A percentile compares a stretch with the other conserved stretches of the same genome.
Conservation (phyloP, 148 eudicot genomes). For the Nyssa sinensis region DNA sequence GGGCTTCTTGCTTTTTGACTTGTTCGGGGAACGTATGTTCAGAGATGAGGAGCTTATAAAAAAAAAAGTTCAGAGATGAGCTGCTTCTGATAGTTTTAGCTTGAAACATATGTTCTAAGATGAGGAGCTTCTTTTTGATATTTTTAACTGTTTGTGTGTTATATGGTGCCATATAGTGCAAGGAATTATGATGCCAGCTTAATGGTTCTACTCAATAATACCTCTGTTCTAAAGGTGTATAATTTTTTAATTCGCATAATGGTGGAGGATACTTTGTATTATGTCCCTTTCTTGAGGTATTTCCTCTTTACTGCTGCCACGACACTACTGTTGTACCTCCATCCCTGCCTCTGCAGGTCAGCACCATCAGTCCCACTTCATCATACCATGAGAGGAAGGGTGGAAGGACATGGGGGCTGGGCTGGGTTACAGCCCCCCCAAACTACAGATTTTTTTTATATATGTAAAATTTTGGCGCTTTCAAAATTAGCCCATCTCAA, state of each 20-base stretch:
- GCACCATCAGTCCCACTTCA: not conserved
- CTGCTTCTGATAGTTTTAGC: too few species aligned
- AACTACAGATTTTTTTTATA: too few species aligned
- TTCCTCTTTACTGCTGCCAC: not conserved
- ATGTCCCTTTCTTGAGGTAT: not conserved
- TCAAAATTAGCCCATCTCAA: too few species aligned
- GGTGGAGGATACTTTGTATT: not conserved
- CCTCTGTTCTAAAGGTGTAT: not conserved
- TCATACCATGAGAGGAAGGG: not conserved
- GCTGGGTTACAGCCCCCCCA: too few species aligned
- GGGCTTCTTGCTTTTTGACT: not conserved
- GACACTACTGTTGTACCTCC: not conserved
- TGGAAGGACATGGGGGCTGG: too few species aligned
- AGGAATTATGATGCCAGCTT: too few species aligned
- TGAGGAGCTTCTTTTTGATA: not conserved
- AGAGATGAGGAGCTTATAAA: not conserved
- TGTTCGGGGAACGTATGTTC: too few species aligned
- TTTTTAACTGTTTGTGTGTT: not conserved
- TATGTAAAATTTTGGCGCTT: too few species aligned
- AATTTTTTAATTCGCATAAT: not conserved
- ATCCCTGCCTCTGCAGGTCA: conserved; percentile 2
- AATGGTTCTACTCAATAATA: too few species aligned
- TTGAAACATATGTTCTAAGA: too few species aligned
- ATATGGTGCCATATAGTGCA: too few species aligned
- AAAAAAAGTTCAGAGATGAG: not conserved